These are phyloP conservation scores for Penicillium odoratum DNA, from an alignment of 495 filamentous ascomycete species.

Conservation along the genomic window DNA sequence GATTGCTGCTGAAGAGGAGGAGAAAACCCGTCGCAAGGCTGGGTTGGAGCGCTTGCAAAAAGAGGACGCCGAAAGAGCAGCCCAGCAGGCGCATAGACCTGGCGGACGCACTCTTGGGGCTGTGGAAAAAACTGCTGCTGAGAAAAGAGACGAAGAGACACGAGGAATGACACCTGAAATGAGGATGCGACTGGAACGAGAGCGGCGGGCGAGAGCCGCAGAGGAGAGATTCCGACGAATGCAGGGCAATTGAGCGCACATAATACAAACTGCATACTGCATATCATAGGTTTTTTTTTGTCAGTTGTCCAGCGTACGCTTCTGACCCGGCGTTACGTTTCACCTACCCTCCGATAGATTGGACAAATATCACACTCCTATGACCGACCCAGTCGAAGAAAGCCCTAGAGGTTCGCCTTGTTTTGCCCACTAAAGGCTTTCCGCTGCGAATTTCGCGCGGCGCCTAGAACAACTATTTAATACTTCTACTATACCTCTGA, in stretches of 20 bases:
- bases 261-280: neutral
- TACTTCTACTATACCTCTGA: too few species aligned
- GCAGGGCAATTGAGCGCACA: slow-evolving; percentile 35
- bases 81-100: slow-evolving; percentile 36
- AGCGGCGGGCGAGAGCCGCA: slow-evolving; percentile 78
- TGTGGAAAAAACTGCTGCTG: slow-evolving; percentile 65
- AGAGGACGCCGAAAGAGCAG: slow-evolving; percentile 57
- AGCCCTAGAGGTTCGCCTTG: too few species aligned
- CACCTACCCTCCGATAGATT: too few species aligned
- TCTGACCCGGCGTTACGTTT: too few species aligned
- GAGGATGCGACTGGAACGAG: slow-evolving; percentile 75
- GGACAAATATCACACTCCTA: too few species aligned
- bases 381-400: too few species aligned
- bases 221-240: slow-evolving; percentile 79
- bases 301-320: neutral
- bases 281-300: neutral
- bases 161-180: slow-evolving; percentile 84
- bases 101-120: slow-evolving; percentile 51
- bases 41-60: slow-evolving; percentile 67
- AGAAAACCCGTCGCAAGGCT: slow-evolving; percentile 57
- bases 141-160: slow-evolving; percentile 78
- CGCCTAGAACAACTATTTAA: too few species aligned
- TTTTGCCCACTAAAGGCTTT: too few species aligned
- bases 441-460: too few species aligned
- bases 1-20: slow-evolving; percentile 52